Evolutionary conservation across 305 asterid species (phyloP), one percentile per base, ranked within the genome.

Genomic region (Fraxinus sp.): DNA sequence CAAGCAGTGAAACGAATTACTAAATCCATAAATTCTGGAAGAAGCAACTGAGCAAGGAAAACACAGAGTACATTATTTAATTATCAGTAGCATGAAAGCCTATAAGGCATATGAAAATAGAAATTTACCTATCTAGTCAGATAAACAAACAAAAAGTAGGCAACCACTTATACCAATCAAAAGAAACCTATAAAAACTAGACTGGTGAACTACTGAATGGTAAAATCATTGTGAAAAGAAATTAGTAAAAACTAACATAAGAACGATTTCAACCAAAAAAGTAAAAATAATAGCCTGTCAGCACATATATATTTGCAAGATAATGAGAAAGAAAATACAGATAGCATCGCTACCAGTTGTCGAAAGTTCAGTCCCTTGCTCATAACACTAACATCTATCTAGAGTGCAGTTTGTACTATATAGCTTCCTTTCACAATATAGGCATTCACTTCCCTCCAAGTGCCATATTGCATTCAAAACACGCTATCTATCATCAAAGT

Each of bases 381-480:
- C 32, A 55, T 68, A 78, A 24, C 2, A 55, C 32, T 79, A 70
- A 71, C 77, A 52, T 39, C 9, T 76, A 32, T 32, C 71, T 8
- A 41, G 22, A 32, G 20, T 55, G 44, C 55, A 22, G 16, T 74
- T 16, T 22, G 57, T 37, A 59, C 30, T 78, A 14, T 64, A 71
- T 78, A 64, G 62, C 71, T 41, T 79, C 68, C 30, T 41, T 22
- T 66, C 64, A 26, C 36, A 66, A 66, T 44, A 55, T 32, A 78
- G 37, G 10, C 73, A 64, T 10, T 55, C 41, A 70, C 44, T 37
- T 52, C 49, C 41, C 4, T 83, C 22, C 74, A 26, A 66, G n/a
- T 66, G 28, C 74, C 74, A 64, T 33, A 18, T 22, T 75, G 79
- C 57, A 77, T 70, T 81, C 76, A 81, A 24, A 44, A 59, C 20